phyloP scores from a whole-genome alignment of 2,329 filamentous ascomycete species.

The Alternaria arborescens region DNA sequence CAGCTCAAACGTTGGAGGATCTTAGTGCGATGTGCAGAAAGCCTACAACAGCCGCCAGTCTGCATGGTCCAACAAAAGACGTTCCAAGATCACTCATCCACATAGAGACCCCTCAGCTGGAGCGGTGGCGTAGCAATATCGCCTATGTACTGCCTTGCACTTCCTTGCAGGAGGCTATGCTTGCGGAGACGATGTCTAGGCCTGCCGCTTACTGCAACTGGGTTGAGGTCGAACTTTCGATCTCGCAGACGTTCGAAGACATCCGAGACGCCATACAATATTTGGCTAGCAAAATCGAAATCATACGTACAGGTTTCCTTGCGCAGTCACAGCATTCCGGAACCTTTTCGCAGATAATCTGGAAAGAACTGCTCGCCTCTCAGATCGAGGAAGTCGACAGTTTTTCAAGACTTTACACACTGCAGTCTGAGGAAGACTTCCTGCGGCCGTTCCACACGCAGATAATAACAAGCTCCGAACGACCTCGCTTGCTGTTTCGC shows the following conservation, averaged over 20 bases:
- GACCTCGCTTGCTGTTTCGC: constrained; percentile 55
- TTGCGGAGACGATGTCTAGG: constrained; percentile 73
- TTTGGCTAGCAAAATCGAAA: constrained; percentile 62
- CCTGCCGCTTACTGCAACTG: constrained; percentile 78
- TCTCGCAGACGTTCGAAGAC: constrained; percentile 37
- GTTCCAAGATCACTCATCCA: not conserved
- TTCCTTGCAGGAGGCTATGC: constrained; percentile 79
- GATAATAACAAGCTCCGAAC: constrained; percentile 48
- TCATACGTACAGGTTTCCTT: constrained; percentile 78
- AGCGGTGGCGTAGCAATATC: constrained; percentile 19
- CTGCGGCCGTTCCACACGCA: constrained; percentile 72
- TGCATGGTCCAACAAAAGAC: not conserved
- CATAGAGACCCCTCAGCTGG: constrained; percentile 23
- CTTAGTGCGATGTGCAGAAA: constrained; percentile 31
- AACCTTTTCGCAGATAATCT: constrained; percentile 70
- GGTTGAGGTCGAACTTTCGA: constrained; percentile 69
- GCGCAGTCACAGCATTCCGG: constrained; percentile 52
- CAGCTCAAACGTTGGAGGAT: constrained; percentile 58
- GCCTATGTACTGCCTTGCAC: constrained; percentile 68
- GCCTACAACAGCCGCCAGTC: not conserved
- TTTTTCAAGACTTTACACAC: constrained; percentile 52
- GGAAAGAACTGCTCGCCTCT: constrained; percentile 59
- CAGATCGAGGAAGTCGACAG: constrained; percentile 57
- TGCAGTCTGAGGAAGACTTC: constrained; percentile 51
- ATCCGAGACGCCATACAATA: constrained; percentile 51